These are phyloP conservation scores for Dichotomocladium elegans DNA, from an alignment of 371 early-diverging fungal genomes.

Conservation along the genomic window DNA sequence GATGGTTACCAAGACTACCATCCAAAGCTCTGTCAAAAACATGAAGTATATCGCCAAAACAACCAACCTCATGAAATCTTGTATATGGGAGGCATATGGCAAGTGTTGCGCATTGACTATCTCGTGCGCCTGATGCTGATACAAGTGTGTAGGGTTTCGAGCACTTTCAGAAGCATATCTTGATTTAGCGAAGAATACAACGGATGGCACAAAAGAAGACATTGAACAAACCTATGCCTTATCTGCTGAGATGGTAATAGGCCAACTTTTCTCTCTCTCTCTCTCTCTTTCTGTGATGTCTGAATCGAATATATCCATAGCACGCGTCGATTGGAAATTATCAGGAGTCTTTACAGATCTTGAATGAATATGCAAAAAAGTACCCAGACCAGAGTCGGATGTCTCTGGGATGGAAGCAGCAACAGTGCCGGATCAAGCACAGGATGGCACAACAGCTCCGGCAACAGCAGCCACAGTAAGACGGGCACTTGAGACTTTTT, in stretches of 20 bases:
- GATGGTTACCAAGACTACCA: slow-evolving; percentile 8
- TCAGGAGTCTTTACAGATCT: slow-evolving; percentile 14
- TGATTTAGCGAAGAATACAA: slow-evolving; percentile 12
- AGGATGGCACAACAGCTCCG: background rate
- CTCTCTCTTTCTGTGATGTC: too few species aligned
- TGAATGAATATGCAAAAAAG: slow-evolving; percentile 13
- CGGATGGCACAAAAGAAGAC: slow-evolving; percentile 16
- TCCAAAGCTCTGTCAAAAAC: slow-evolving; percentile 14
- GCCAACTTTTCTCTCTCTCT: too few species aligned
- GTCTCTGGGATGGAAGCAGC: slow-evolving; percentile 27
- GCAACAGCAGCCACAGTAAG: background rate
- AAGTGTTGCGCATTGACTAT: too few species aligned
- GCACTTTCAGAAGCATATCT: slow-evolving; percentile 16
- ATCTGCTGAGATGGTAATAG: slow-evolving; percentile 24
- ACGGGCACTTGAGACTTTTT: too few species aligned
- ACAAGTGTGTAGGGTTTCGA: slow-evolving; percentile 10
- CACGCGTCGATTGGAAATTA: slow-evolving; percentile 20
- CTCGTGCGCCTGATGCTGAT: background rate
- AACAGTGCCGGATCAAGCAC: background rate
- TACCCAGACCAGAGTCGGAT: slow-evolving; percentile 22
- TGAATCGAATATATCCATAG: too few species aligned
- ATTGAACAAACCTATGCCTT: slow-evolving; percentile 23
- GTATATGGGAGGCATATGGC: slow-evolving; percentile 27
- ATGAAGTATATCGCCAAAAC: slow-evolving; percentile 17
- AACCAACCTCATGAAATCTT: slow-evolving; percentile 13